A percentile compares a stretch with the other conserved stretches of the same genome.
phyloP scores from a whole-genome alignment of 2,329 filamentous ascomycete species.

The Aspergillus eucalypticola region DNA sequence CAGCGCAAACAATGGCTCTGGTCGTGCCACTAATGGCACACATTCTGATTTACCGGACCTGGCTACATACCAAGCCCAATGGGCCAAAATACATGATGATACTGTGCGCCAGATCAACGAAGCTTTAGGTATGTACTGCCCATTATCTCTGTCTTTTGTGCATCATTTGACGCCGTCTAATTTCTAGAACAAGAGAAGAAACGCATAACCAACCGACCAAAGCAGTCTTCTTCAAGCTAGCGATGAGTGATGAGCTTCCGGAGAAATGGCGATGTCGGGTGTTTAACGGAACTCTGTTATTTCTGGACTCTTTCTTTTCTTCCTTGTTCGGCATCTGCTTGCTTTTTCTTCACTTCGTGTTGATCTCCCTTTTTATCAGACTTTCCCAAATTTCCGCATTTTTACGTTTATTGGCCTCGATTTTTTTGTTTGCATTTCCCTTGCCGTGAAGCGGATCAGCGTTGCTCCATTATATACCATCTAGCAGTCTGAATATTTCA shows the following conservation, averaged over 20 bases:
- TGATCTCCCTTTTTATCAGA: background rate
- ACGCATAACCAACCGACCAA: background rate
- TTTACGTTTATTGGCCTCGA: background rate
- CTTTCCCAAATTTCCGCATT: background rate
- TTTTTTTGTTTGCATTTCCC: background rate
- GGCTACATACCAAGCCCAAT: slow-evolving; percentile 18
- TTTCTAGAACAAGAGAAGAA: slow-evolving; percentile 3
- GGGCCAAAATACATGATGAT: slow-evolving; percentile 19
- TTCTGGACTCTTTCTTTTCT: background rate
- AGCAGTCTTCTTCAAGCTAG: background rate
- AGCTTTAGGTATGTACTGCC: slow-evolving; percentile 11
- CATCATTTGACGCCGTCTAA: background rate
- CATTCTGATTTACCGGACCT: slow-evolving; percentile 6
- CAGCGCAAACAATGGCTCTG: background rate
- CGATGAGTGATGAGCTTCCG: background rate
- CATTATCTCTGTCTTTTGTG: background rate
- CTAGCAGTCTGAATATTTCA: background rate
- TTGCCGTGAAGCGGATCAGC: background rate
- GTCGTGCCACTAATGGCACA: background rate
- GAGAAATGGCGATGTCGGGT: background rate
- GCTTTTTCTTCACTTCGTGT: background rate
- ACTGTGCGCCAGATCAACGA: slow-evolving; percentile 20
- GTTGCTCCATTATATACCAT: slow-evolving; percentile 1
- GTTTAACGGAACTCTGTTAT: background rate
- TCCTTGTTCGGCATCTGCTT: background rate